Percentiles rank a stretch among this genome's conserved stretches.
These are phyloP conservation scores for Talaromyces adpressus DNA, from an alignment of 495 filamentous ascomycete species.

Conservation along the genomic window DNA sequence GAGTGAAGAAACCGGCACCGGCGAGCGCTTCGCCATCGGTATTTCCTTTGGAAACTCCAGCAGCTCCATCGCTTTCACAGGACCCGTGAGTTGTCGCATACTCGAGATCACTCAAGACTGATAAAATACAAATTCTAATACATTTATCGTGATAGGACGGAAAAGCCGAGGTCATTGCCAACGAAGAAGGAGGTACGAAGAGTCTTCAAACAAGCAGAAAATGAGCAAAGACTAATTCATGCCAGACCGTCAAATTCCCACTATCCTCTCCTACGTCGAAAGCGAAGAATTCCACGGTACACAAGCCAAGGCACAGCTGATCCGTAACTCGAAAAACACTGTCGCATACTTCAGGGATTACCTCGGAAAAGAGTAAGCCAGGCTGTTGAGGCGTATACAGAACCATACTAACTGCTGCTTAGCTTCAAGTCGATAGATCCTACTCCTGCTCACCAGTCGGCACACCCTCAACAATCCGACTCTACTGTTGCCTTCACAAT, in stretches of 20 bases:
- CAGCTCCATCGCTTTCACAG: conserved; percentile 90
- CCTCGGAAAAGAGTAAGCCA: conserved; percentile 75
- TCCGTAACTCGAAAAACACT: conserved; percentile 88
- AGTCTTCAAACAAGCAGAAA: neutral
- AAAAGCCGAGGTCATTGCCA: conserved; percentile 95
- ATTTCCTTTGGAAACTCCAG: conserved; percentile 97
- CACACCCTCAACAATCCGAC: conserved; percentile 74
- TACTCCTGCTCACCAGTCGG: conserved; percentile 86
- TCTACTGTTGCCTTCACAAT: conserved; percentile 76
- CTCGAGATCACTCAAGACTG: neutral
- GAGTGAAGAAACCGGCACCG: conserved; percentile 47
- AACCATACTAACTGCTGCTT: neutral
- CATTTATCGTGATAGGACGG: conserved; percentile 52
- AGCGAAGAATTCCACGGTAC: conserved; percentile 95
- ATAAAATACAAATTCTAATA: neutral
- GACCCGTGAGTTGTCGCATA: conserved; percentile 41
- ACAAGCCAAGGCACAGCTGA: conserved; percentile 86
- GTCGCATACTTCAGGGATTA: conserved; percentile 94
- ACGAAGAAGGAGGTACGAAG: conserved; percentile 88
- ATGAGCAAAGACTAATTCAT: neutral
- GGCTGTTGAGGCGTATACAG: neutral
- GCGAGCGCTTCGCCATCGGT: conserved; percentile 75
- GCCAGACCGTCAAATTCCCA: conserved; percentile 91
- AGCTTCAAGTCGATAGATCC: conserved; percentile 94
- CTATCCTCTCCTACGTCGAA: conserved; percentile 85